Conservation (phyloP, 257 asterid genomes). For the Solanum chiquidenum region DNA sequence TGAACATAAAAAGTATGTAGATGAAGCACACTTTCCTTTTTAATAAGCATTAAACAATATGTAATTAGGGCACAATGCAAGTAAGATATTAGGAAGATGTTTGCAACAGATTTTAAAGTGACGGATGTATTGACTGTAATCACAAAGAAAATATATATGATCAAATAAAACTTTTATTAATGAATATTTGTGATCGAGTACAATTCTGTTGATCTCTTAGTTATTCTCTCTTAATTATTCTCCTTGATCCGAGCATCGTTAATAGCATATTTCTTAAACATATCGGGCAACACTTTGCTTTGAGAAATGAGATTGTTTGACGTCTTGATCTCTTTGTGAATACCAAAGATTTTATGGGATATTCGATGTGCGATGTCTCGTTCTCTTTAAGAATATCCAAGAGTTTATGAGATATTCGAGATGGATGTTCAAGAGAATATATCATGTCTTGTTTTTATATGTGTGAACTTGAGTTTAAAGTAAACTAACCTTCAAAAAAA, state of each 20-base stretch:
- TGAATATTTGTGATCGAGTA: too few species aligned
- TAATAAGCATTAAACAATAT: background rate
- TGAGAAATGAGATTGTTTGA: background rate
- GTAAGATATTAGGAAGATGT: background rate
- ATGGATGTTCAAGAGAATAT: too few species aligned
- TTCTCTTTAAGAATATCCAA: fast-evolving
- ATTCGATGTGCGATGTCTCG: fast-evolving
- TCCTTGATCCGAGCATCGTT: background rate
- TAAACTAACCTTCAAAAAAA: background rate
- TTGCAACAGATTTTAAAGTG: background rate
- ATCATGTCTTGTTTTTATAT: too few species aligned
- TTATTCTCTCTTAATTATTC: background rate
- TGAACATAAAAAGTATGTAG: background rate
- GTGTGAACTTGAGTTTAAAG: too few species aligned
- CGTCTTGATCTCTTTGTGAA: background rate
- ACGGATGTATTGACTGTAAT: too few species aligned
- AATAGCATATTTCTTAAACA: background rate
- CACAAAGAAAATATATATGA: background rate
- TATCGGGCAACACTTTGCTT: background rate
- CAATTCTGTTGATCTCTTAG: background rate
- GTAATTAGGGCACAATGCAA: background rate
- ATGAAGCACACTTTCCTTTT: too few species aligned
- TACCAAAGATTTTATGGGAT: background rate
- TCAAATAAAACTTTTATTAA: too few species aligned
- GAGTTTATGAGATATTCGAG: background rate